Conservation (phyloP, 352 stramenopile species). For the Phytophthora citricola region DNA sequence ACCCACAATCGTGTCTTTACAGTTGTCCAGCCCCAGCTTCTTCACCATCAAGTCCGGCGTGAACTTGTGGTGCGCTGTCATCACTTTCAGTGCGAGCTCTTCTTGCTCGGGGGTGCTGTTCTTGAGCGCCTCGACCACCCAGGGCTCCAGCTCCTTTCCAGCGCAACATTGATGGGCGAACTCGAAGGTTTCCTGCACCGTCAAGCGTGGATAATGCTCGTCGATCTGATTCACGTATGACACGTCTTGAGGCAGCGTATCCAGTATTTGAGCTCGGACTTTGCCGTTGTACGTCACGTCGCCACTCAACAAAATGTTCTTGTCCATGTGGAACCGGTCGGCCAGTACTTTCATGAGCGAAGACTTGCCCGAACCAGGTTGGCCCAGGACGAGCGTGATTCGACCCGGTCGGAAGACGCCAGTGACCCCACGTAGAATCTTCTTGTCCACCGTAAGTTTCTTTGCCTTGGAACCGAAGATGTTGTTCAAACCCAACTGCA, state of each 20-base stretch:
- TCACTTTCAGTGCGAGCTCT: slow-evolving; percentile 40
- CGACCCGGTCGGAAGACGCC: slow-evolving; percentile 53
- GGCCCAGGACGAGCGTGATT: slow-evolving; percentile 59
- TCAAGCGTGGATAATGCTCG: slow-evolving; percentile 27
- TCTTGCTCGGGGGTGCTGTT: slow-evolving; percentile 36
- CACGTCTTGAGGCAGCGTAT: slow-evolving; percentile 44
- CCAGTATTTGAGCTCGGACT: slow-evolving; percentile 34
- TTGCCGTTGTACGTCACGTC: slow-evolving; percentile 56
- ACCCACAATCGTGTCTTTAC: slow-evolving; percentile 72
- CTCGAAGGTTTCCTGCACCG: slow-evolving; percentile 60
- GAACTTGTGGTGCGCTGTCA: slow-evolving; percentile 38
- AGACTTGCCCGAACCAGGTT: slow-evolving; percentile 31
- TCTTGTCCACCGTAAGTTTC: slow-evolving; percentile 44
- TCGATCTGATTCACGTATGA: slow-evolving; percentile 49
- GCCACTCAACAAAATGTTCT: slow-evolving; percentile 49
- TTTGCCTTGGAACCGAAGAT: slow-evolving; percentile 9
- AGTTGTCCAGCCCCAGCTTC: slow-evolving; percentile 58
- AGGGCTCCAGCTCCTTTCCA: slow-evolving; percentile 45
- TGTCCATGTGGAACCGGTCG: slow-evolving; percentile 55
- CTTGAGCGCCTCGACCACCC: slow-evolving; percentile 19
- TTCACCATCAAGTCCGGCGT: slow-evolving; percentile 40
- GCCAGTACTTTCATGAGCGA: slow-evolving; percentile 52
- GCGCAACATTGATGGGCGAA: slow-evolving; percentile 53
- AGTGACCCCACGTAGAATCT: slow-evolving; percentile 51
- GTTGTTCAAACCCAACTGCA: slow-evolving; percentile 34